phyloP scores from a whole-genome alignment of 2,329 filamentous ascomycete species.

The Sporothrix inflata region DNA sequence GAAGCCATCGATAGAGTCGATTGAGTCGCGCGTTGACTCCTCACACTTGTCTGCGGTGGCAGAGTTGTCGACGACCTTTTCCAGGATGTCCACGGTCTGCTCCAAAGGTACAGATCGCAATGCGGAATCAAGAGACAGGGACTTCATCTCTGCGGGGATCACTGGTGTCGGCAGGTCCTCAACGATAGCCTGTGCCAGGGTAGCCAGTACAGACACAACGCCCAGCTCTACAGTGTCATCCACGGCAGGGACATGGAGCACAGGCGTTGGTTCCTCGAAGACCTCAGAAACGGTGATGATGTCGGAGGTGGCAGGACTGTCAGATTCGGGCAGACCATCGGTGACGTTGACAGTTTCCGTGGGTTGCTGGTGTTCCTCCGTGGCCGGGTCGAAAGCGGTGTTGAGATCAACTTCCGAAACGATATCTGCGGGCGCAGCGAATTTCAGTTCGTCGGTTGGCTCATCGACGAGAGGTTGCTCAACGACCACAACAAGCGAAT shows the following conservation, averaged over 20 bases:
- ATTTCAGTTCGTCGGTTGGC: not conserved
- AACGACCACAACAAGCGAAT: no score
- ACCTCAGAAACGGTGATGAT: not conserved
- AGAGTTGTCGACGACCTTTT: not conserved
- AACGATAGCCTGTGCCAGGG: not conserved
- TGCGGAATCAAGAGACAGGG: not conserved
- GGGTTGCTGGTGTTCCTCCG: not conserved
- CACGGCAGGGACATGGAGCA: not conserved
- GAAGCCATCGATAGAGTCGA: not conserved
- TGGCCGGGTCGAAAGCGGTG: not conserved
- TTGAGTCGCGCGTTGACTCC: not conserved
- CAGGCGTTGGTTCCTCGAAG: not conserved
- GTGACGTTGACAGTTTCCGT: no score
- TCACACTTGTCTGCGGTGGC: not conserved
- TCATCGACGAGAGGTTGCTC: not conserved
- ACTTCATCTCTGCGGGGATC: not conserved
- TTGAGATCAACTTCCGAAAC: not conserved
- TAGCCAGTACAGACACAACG: not conserved
- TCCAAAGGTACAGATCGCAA: not conserved
- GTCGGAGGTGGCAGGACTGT: not conserved
- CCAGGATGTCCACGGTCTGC: not conserved
- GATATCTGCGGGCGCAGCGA: not conserved
- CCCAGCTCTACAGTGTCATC: constrained; percentile 21
- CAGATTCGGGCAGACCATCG: not conserved
- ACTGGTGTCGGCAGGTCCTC: not conserved